phyloP scores from a whole-genome alignment of 1,284 basidiomycete species.

The Meripilus lineatus region DNA sequence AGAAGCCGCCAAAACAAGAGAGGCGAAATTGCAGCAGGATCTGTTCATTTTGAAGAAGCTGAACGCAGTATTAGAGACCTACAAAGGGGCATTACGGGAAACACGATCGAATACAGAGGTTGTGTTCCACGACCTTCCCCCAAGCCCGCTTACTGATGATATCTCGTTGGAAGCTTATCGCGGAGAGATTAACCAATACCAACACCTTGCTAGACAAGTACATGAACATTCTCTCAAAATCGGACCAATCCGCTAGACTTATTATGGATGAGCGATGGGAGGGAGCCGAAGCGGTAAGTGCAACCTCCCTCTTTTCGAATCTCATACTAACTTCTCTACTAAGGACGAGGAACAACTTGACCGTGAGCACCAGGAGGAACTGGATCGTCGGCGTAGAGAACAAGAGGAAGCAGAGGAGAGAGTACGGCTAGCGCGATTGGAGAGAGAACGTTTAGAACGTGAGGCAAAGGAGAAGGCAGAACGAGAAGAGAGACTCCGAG shows the following conservation, averaged over 20 bases:
- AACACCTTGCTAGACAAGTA: conserved; percentile 71
- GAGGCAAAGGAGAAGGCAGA: conserved; percentile 37
- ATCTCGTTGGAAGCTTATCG: conserved; percentile 45
- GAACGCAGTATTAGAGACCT: conserved; percentile 60
- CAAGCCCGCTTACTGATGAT: not conserved
- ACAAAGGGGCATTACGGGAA: conserved; percentile 59
- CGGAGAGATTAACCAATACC: conserved; percentile 60
- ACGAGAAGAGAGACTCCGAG: conserved; percentile 41
- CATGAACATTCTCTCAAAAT: conserved; percentile 59
- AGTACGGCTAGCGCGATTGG: conserved; percentile 39
- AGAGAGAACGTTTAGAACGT: not conserved
- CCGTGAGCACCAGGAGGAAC: conserved; percentile 42
- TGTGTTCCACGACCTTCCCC: not conserved
- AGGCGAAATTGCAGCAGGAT: conserved; percentile 71
- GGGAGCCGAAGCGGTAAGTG: conserved; percentile 61
- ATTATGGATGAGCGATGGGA: conserved; percentile 73
- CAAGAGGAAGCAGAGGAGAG: conserved; percentile 42
- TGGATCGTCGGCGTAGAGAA: conserved; percentile 43
- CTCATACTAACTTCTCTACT: not conserved
- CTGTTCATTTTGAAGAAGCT: conserved; percentile 65
- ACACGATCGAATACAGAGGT: conserved; percentile 66
- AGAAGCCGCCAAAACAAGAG: conserved; percentile 41
- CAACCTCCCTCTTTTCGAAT: not conserved
- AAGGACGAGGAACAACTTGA: conserved; percentile 58
- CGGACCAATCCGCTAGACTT: conserved; percentile 58